These are phyloP conservation scores for Ballota nigra DNA, from an alignment of 257 asterid species.

Conservation along the genomic window DNA sequence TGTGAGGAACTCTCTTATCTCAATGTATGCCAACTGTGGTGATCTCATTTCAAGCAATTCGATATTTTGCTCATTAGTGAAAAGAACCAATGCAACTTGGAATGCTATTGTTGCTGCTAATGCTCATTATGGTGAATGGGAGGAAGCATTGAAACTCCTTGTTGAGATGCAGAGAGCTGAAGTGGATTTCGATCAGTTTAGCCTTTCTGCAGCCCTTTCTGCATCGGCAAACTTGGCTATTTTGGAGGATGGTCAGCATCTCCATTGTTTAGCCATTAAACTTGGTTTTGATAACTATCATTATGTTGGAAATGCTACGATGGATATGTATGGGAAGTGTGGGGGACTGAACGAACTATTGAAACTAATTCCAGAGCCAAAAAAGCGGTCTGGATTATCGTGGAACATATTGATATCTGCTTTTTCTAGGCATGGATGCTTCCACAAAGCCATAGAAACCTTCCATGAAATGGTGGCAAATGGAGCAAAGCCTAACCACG, in stretches of 20 bases:
- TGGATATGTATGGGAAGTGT: conserved; percentile 96
- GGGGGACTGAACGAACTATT: conserved; percentile 65
- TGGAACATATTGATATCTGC: conserved; percentile 81
- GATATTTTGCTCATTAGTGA: conserved; percentile 45
- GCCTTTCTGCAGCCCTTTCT: conserved; percentile 75
- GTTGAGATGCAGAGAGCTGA: conserved; percentile 74
- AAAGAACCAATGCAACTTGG: conserved; percentile 65
- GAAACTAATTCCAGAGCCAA: conserved; percentile 61
- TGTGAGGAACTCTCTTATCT: conserved; percentile 71
- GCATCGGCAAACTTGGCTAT: conserved; percentile 72
- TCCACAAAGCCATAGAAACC: conserved; percentile 49
- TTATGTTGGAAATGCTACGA: conserved; percentile 54
- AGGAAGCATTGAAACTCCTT: conserved; percentile 72
- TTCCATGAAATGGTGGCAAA: conserved; percentile 65
- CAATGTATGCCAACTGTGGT: conserved; percentile 85
- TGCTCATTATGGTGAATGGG: conserved; percentile 69
- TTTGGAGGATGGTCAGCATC: conserved; percentile 70
- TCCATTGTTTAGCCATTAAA: conserved; percentile 66
- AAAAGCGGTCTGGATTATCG: conserved; percentile 46
- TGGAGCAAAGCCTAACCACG: conserved; percentile 62
- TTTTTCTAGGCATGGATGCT: conserved; percentile 70
- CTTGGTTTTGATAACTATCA: conserved; percentile 52
- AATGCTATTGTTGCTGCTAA: conserved; percentile 80
- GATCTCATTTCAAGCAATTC: conserved; percentile 63
- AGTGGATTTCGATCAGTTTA: conserved; percentile 67